Percentiles rank a stretch among this genome's conserved stretches.
Conservation (phyloP, 1,284 basidiomycete genomes). For the Pisolithus thermaeus region DNA sequence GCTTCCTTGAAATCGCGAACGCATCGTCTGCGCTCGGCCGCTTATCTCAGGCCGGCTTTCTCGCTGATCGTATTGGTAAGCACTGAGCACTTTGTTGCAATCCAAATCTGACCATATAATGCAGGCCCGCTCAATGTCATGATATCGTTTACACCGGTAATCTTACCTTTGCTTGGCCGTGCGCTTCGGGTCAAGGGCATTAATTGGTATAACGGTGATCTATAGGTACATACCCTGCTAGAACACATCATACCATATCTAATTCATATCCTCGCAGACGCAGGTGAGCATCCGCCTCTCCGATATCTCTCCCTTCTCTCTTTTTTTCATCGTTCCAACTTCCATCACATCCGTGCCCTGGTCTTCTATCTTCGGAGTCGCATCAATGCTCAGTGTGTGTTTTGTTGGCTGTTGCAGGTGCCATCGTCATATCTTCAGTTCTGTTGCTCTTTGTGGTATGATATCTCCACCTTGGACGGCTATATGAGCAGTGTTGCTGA, state of each 20-base stretch:
- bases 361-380: too few relatives aligned
- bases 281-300: too few relatives aligned
- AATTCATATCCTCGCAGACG: conserved; percentile 25
- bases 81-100: background rate
- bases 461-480: conserved; percentile 22
- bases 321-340: conserved; percentile 36
- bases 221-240: conserved; percentile 35
- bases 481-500: conserved; percentile 21
- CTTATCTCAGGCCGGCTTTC: conserved; percentile 29
- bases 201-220: conserved; percentile 34
- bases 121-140: conserved; percentile 39
- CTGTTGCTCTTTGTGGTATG: conserved; percentile 21
- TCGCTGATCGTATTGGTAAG: conserved; percentile 37
- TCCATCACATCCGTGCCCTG: background rate
- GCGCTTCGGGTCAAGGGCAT: conserved; percentile 24
- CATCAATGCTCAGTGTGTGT: background rate
- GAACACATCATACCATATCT: background rate
- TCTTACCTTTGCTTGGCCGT: conserved; percentile 43
- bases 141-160: conserved; percentile 35
- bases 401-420: conserved; percentile 13
- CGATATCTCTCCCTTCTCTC: conserved; percentile 32
- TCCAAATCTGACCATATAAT: background rate
- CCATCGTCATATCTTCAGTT: conserved; percentile 22
- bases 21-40: conserved; percentile 38
- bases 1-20: conserved; percentile 45